Evolutionary conservation across 345 rosid species (phyloP), one percentile per base, ranked within the genome.

Genomic region (Sapria himalayana): DNA sequence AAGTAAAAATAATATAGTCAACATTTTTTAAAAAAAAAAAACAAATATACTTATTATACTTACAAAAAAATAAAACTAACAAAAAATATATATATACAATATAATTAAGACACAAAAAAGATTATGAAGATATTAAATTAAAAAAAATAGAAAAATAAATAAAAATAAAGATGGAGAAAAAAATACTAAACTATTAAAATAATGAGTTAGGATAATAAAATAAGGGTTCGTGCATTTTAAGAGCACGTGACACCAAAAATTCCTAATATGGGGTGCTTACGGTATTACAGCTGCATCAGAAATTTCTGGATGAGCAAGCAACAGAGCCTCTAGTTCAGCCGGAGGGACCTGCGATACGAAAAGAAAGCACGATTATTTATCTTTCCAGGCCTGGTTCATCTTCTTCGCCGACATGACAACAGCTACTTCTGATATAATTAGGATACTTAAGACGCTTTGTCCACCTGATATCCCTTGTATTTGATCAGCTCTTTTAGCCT

Each of bases 381-480:
- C n/a, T n/a, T n/a, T n/a, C n/a, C n/a, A n/a, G n/a, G n/a, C n/a
- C n/a, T n/a, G n/a, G n/a, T n/a, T n/a, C n/a, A n/a, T n/a, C n/a
- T n/a, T n/a, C n/a, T n/a, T n/a, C n/a, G n/a, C n/a, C n/a, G n/a
- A n/a, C n/a, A n/a, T n/a, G n/a, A n/a, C n/a, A n/a, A n/a, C n/a
- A n/a, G n/a, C n/a, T n/a, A n/a, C n/a, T n/a, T n/a, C n/a, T n/a
- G n/a, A n/a, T n/a, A n/a, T n/a, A n/a, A n/a, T n/a, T n/a, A n/a
- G n/a, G n/a, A n/a, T n/a, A n/a, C n/a, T n/a, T n/a, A 24, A 2
- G 10, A 15, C 17, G 29, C 7, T 9, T 4, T 15, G 19, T 0
- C 41, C 45, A 86, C 97, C 93, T 82, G 93, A 56, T 76, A 82
- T 11, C 94, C 98, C 45, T 79, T 89, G 58, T 89, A 89, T 43